Base-by-base conservation (phyloP, 441 rosid genomes). In the Eutrema salsugineum region DNA sequence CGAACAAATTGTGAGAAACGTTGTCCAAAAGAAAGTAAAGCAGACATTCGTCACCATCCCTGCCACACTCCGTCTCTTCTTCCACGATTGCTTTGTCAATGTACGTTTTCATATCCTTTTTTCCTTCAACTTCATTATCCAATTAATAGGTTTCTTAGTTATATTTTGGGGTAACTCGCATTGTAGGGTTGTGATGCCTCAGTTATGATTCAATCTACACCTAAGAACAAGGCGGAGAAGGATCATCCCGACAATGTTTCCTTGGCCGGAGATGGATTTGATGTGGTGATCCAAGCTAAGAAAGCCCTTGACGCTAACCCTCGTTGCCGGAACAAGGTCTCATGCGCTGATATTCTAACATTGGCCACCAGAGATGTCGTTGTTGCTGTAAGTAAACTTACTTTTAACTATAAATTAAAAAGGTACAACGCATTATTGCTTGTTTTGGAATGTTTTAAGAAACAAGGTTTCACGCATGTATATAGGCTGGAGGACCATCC, bases 291-390 rank as follows among this genome's bases (percentile, higher is more conserved):
- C 46, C 43, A 59, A 67, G 78, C 78, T 22, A 74, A 74, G 56
- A 58, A 74, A 66, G 78, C 73, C 22, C 62, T 74, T 36, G 78
- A 67, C 39, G 62, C 73, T 16, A 66, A 38, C 59, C 73, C 73
- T 27, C 6, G 2, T 11, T 75, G 73, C 67, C 20, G 27, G 3
- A 68, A 68, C 78, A 68, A 60, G 33, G 63, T 67, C 50, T 67
- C 78, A 3, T 75, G 78, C 8, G 68, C 78, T 1, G 78, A 75
- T 36, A 75, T 75, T 42, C 69, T 93, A 20, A 79, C 91, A 32
- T 63, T 93, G 80, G 98, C 97, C 33, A 83, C 98, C 36, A 81
- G 95, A 69, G 94, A 90, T 64, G 94, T 72, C 28, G 75, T 93
- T 71, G 82, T 76, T 2, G 79, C 83, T 76, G 95, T 90, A 8